phyloP scores from a whole-genome alignment of 2,329 filamentous ascomycete species.

The Sphaerulina musiva region DNA sequence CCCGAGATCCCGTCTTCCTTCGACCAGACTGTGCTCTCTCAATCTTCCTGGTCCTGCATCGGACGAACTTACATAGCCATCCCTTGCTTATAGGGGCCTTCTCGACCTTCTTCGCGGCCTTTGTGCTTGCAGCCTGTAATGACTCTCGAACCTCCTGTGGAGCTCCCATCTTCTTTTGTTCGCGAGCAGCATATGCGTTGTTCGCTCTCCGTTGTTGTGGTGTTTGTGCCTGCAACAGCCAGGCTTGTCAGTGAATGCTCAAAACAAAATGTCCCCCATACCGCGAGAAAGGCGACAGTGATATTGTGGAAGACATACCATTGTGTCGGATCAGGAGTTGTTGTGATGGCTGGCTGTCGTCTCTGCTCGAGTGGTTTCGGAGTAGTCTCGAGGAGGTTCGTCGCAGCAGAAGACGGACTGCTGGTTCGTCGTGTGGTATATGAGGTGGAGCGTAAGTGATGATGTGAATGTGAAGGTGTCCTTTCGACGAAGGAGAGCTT shows the following conservation, averaged over 20 bases:
- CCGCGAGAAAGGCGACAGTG: background rate
- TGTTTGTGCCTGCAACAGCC: constrained; percentile 59
- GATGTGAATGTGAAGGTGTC: constrained; percentile 4
- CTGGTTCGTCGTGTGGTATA: background rate
- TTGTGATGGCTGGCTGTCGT: background rate
- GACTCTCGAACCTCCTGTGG: constrained; percentile 32
- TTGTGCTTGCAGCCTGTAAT: constrained; percentile 46
- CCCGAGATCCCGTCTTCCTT: too few species aligned
- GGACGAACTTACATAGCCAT: constrained; percentile 54
- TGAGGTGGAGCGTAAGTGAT: background rate
- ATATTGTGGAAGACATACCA: background rate
- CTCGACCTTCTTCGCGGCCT: constrained; percentile 32
- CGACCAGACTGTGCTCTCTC: background rate
- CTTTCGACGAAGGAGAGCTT: background rate
- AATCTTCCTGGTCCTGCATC: background rate
- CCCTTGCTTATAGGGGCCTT: constrained; percentile 47
- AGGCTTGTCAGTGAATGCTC: background rate
- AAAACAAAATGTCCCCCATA: background rate
- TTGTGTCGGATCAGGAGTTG: constrained; percentile 3
- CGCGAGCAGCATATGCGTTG: constrained; percentile 66
- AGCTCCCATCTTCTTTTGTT: constrained; percentile 70
- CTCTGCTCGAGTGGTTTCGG: background rate
- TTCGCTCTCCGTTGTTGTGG: constrained; percentile 76
- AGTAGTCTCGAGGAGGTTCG: too few species aligned
- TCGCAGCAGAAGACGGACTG: background rate